Base-by-base conservation (phyloP, 352 stramenopile genomes). In the Phytophthora multivora region DNA sequence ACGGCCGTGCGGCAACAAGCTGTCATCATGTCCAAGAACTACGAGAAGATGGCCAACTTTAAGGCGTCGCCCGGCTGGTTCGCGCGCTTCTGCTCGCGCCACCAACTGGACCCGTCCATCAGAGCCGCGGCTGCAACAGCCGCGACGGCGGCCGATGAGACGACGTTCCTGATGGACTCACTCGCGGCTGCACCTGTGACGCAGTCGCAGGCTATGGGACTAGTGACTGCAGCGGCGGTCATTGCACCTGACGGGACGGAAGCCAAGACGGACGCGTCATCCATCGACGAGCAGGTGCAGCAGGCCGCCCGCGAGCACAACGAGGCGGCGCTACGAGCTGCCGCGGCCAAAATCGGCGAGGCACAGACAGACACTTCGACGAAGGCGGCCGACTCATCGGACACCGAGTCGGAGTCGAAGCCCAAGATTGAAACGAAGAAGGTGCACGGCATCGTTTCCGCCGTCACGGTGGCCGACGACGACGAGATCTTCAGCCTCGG, bases 1-100 rank as follows among this genome's bases (percentile, higher is more conserved):
- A 93, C 86, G 4, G 82, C 83, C 3, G 84, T 95, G 60, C 83
- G 87, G 16, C 86, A 96, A 59, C 85, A 94, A 45, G 88, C 88
- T 33, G 92, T 96, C 51, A 50, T 92, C 2, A 53, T 96, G 13
- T 80, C 86, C 16, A 93, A 93, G 58, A 94, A 93, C 45, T 93
- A 93, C 64, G 82, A 93, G 23, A 75, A 70, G 30, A 94, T 96
- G 86, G 68, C 68, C 39, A 90, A 79, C 26, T 95, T 96, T 65
- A 93, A 96, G 69, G 88, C 88, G 4, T 94, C 88, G 5, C 84
- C 86, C 0, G 87, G 88, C 23, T 96, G 88, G 88, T 96, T 95
- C 57, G 82, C 86, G 55, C 86, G 88, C 57, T 96, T 95, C 63
- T 96, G 88, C 69, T 92, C 87, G 50, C 83, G 87, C 21, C 86